Evolutionary conservation across 2,329 filamentous ascomycete species (phyloP), one percentile per base, ranked within the genome.

Genomic region (Fusarium citri): DNA sequence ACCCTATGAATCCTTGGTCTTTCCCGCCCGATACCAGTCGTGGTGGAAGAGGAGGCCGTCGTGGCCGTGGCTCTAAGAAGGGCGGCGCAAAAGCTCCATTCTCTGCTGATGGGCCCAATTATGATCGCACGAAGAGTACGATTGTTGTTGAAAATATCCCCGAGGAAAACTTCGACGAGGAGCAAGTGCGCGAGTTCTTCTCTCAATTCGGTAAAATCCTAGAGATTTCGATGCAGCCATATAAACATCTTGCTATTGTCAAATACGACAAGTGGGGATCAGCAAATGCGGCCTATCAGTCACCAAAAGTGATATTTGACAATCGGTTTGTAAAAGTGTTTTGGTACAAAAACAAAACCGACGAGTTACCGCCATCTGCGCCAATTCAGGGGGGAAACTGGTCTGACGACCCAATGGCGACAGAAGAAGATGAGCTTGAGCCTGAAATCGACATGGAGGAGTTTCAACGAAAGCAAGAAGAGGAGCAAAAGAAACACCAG

Each of bases 311-410:
- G 48, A 90, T 96, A 46, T 96, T 95, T 75, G 91, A 94, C 74
- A 96, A 95, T 72, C 86, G 93, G 14, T 96, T 96, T 72, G 93
- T 96, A 50, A 94, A 94, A 74, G 91, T 95, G 0, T 94, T 91
- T 74, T 95, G 92, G 92, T 86, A 89, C 76, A 91, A 88, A 72
- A 85, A 87, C 8, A 84, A 86, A 26, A 79, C 80, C 18, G 81
- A 84, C 20, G 53, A 48, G 6, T 16, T 72, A 43, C 75, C 74
- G 5, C 64, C 79, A 15, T 76, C 78, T 3, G 58, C 61, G 67
- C 73, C 55, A 31, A 69, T 34, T n/a, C 71, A 51, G 54, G 75
- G 26, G 67, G 59, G 72, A 12, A 80, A 78, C 47, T 78, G 76
- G 55, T 64, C 69, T 2, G 67, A 66, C 3, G 71, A 71, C 26